Evolutionary conservation across 768 basidiomycete species (phyloP).

Genomic region (Auriscalpium vulgare): DNA sequence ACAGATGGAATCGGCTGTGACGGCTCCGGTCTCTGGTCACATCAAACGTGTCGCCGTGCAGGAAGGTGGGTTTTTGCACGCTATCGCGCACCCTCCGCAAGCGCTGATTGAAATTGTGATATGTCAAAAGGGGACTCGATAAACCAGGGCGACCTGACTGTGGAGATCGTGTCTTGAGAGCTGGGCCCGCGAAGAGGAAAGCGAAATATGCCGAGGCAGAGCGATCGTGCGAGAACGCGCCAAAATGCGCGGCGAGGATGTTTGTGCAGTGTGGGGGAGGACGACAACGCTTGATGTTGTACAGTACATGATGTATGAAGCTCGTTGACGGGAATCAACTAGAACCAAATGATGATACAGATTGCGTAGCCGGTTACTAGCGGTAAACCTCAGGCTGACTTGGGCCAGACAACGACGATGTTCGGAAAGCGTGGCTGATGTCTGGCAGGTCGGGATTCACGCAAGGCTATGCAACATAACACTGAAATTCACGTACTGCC

Average conservation of each 20-base stretch:
- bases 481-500: too few relatives aligned
- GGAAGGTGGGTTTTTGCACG: constrained; percentile 47
- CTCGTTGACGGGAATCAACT: too few relatives aligned
- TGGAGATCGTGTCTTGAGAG: constrained; percentile 71
- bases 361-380: too few relatives aligned
- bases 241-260: too few relatives aligned
- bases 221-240: too few relatives aligned
- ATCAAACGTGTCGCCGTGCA: constrained; percentile 89
- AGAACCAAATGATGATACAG: too few relatives aligned
- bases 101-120: constrained; percentile 1
- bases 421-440: too few relatives aligned
- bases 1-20: constrained; percentile 97
- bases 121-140: constrained; percentile 73
- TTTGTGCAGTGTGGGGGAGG: neutral
- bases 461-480: too few relatives aligned
- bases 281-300: neutral
- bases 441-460: too few relatives aligned
- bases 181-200: neutral
- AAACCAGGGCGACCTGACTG: constrained; percentile 86
- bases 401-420: too few relatives aligned
- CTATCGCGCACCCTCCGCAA: constrained; percentile 1
- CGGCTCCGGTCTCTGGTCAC: constrained; percentile 93
- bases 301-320: too few relatives aligned
- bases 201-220: neutral
- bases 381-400: too few relatives aligned